Percentiles rank a stretch among this genome's conserved stretches.
These are phyloP conservation scores for Sambucus nigra DNA, from an alignment of 129 eudicot genomes.

Conservation along the genomic window DNA sequence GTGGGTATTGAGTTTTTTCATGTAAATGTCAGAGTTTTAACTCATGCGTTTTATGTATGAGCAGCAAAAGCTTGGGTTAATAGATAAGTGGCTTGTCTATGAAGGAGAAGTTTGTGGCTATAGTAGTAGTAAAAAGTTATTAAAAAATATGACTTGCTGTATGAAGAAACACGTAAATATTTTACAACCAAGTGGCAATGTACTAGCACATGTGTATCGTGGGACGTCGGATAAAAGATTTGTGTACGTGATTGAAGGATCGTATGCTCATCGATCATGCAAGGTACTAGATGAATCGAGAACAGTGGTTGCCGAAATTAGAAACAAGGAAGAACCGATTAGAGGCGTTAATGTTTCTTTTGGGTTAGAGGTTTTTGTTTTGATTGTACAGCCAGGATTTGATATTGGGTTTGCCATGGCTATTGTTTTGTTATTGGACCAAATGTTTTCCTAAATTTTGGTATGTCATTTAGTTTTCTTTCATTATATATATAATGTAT, in stretches of 20 bases:
- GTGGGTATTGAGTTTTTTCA: too few species aligned
- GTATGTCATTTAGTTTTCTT: too few species aligned
- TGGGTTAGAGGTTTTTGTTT: conserved; percentile 67
- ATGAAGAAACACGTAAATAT: conserved; percentile 38
- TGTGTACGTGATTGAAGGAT: conserved; percentile 62
- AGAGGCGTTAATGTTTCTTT: too few species aligned
- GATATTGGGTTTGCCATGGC: conserved; percentile 64
- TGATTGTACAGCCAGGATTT: conserved; percentile 47
- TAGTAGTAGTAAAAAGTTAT: too few species aligned
- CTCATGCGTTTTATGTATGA: too few species aligned
- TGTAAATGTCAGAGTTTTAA: too few species aligned
- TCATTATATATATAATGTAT: too few species aligned
- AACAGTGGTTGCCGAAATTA: conserved; percentile 66
- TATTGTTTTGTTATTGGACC: conserved; percentile 66
- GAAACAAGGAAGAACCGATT: conserved; percentile 57
- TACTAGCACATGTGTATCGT: conserved; percentile 48
- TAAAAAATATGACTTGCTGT: conserved; percentile 21
- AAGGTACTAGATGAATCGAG: conserved; percentile 55
- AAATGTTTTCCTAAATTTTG: conserved; percentile 57
- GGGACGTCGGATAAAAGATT: conserved; percentile 22
- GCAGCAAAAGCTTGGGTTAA: conserved; percentile 42
- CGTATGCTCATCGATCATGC: conserved; percentile 59
- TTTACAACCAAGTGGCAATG: conserved; percentile 29
- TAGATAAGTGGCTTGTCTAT: conserved; percentile 54
- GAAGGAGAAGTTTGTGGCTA: conserved; percentile 44